These are phyloP conservation scores for Zygosaccharomyces gambellarensis DNA, from an alignment of 805 yeast species.

Conservation along the genomic window DNA sequence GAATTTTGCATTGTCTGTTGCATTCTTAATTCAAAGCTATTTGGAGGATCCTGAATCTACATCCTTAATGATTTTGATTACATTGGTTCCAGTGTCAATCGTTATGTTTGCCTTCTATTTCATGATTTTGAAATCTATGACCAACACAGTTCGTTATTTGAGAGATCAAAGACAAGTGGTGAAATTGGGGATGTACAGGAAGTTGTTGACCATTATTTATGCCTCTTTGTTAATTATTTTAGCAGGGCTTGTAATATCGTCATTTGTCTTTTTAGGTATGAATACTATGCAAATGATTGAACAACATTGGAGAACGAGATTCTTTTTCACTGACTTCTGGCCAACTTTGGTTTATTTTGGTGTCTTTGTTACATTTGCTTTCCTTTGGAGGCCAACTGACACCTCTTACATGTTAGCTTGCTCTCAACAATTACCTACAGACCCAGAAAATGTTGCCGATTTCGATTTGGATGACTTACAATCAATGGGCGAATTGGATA, in stretches of 20 bases:
- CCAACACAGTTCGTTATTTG: constrained; percentile 66
- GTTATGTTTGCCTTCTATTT: constrained; percentile 71
- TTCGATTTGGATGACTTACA: constrained; percentile 57
- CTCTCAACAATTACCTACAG: constrained; percentile 86
- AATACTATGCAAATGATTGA: constrained; percentile 73
- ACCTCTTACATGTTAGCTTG: constrained; percentile 93
- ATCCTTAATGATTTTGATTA: constrained; percentile 47
- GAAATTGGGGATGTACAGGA: constrained; percentile 81
- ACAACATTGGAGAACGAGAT: constrained; percentile 86
- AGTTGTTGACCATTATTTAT: constrained; percentile 68
- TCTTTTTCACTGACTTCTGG: constrained; percentile 90
- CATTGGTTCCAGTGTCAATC: constrained; percentile 66
- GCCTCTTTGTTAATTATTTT: constrained; percentile 65
- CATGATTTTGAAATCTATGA: constrained; percentile 65
- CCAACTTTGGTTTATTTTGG: constrained; percentile 82
- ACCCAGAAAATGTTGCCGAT: constrained; percentile 63
- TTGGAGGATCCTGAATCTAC: constrained; percentile 47
- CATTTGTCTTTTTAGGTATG: constrained; percentile 68
- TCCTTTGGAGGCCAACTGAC: constrained; percentile 97
- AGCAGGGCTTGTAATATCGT: constrained; percentile 64
- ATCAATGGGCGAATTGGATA: constrained; percentile 38
- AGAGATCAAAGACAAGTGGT: constrained; percentile 86
- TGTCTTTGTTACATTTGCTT: constrained; percentile 76
- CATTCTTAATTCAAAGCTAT: constrained; percentile 53
- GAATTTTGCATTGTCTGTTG: constrained; percentile 51